A percentile compares a stretch with the other conserved stretches of the same genome.
These are phyloP conservation scores for Nemania abortiva DNA, from an alignment of 2,329 filamentous ascomycete species.

Conservation along the genomic window DNA sequence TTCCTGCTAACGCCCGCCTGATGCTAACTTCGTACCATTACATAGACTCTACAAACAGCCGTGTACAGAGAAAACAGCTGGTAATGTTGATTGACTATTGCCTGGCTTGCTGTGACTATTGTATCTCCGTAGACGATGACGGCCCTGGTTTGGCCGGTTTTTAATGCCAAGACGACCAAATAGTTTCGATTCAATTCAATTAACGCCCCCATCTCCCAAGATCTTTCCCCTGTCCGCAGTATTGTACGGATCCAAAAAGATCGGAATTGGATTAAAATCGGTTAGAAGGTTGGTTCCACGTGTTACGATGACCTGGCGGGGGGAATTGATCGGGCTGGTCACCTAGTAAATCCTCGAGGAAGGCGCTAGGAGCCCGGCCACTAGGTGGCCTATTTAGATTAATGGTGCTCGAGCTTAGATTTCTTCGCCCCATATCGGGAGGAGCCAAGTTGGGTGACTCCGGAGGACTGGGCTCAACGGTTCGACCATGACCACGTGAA, in stretches of 20 bases:
- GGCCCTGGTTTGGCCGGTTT: neutral
- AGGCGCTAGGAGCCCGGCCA: slow-evolving; percentile 85
- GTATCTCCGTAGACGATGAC: slow-evolving; percentile 1
- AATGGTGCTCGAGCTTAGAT: slow-evolving; percentile 74
- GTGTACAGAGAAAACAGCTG: slow-evolving; percentile 11
- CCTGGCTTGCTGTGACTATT: slow-evolving; percentile 2
- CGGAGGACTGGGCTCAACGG: slow-evolving; percentile 68
- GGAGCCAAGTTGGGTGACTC: slow-evolving; percentile 70
- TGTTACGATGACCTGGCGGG: slow-evolving; percentile 50
- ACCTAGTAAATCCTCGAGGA: slow-evolving; percentile 89
- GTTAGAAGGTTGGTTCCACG: slow-evolving; percentile 44
- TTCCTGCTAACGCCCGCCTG: slow-evolving; percentile 32
- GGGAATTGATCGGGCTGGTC: slow-evolving; percentile 71
- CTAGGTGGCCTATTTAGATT: slow-evolving; percentile 74
- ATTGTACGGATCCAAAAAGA: neutral
- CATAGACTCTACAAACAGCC: slow-evolving; percentile 32
- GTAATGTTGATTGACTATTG: neutral
- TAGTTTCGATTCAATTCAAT: neutral
- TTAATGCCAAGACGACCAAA: neutral
- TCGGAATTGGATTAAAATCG: slow-evolving; percentile 28
- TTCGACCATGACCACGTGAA: slow-evolving; percentile 64
- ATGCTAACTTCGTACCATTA: slow-evolving; percentile 36
- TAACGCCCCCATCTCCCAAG: slow-evolving; percentile 11
- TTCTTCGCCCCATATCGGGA: slow-evolving; percentile 50
- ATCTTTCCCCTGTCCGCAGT: neutral